A percentile compares a stretch with the other conserved stretches of the same genome.
These are phyloP conservation scores for Blastobotrys muscicola DNA, from an alignment of 805 yeast species.

Conservation along the genomic window DNA sequence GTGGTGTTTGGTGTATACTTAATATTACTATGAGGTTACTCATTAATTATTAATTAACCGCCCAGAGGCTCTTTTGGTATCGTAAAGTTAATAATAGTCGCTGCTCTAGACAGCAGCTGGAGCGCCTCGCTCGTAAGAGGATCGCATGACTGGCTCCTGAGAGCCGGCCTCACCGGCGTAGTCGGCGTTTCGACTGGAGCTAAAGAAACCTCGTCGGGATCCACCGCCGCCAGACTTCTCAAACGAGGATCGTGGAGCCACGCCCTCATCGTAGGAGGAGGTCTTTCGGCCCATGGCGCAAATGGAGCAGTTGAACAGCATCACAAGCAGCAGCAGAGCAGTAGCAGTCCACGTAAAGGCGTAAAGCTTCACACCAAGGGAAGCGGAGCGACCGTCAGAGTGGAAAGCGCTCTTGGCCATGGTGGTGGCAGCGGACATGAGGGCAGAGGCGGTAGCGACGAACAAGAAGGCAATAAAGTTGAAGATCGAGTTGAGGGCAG, in stretches of 20 bases:
- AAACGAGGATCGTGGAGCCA: neutral
- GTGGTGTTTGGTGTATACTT: too few species aligned
- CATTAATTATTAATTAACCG: neutral
- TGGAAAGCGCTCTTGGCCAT: conserved; percentile 63
- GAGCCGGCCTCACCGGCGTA: conserved; percentile 1
- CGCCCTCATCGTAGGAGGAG: neutral
- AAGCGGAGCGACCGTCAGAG: conserved; percentile 29
- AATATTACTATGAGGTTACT: too few species aligned
- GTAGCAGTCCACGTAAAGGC: conserved; percentile 58
- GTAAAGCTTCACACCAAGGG: conserved; percentile 31
- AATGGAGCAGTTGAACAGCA: conserved; percentile 23
- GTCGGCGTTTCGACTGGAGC: conserved; percentile 1
- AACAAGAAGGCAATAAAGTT: conserved; percentile 20
- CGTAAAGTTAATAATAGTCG: neutral
- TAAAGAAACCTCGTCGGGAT: conserved; percentile 7
- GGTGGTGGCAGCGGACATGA: conserved; percentile 71
- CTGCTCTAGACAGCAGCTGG: too few species aligned
- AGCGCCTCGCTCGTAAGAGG: conserved; percentile 6
- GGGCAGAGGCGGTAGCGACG: conserved; percentile 46
- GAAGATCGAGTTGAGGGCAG: conserved; percentile 20
- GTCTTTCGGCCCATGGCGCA: conserved; percentile 9
- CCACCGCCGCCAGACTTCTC: neutral
- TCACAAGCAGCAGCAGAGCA: conserved; percentile 24
- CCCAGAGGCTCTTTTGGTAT: neutral
- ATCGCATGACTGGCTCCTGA: conserved; percentile 3